Evolutionary conservation across 768 basidiomycete species (phyloP).

Genomic region (Tylopilus balloui): DNA sequence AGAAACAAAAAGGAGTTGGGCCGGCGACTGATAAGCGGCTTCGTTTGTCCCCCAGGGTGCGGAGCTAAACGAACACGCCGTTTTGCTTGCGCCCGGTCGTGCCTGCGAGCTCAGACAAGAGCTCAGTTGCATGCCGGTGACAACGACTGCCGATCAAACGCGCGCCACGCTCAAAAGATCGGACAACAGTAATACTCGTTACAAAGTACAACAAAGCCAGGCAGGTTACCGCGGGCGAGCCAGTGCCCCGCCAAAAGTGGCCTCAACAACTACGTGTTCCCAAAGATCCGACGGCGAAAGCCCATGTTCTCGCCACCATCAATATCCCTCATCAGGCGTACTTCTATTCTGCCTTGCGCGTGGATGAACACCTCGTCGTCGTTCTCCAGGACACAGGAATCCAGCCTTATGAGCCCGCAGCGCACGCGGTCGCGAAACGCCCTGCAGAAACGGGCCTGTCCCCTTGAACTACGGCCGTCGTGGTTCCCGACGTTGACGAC

Average conservation of each 20-base stretch:
- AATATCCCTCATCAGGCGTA: conserved; percentile 18
- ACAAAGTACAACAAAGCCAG: not conserved
- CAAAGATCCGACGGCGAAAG: conserved; percentile 26
- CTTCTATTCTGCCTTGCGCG: conserved; percentile 21
- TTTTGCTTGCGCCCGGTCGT: too few species aligned
- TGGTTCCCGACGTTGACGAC: conserved; percentile 23
- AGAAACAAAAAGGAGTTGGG: conserved; percentile 25
- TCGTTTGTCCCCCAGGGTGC: conserved; percentile 15
- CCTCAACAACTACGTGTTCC: conserved; percentile 5
- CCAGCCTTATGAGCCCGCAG: conserved; percentile 20
- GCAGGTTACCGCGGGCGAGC: conserved; percentile 11
- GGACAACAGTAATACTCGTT: not conserved
- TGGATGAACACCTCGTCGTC: conserved; percentile 31
- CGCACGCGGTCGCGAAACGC: conserved; percentile 25
- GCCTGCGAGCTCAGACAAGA: not conserved
- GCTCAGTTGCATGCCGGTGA: conserved; percentile 11
- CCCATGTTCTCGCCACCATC: conserved; percentile 11
- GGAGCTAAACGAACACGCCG: conserved; percentile 14
- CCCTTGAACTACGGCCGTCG: conserved; percentile 7
- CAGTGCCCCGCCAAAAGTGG: conserved; percentile 9
- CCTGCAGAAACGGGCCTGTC: conserved; percentile 18
- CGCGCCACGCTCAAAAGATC: not conserved
- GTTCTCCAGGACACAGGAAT: conserved; percentile 17
- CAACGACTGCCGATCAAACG: not conserved
- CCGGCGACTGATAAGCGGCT: conserved; percentile 10